Percentiles rank a stretch among this genome's conserved stretches.
phyloP scores from a whole-genome alignment of 805 yeast genomes.

The Zygosaccharomyces kombuchaensis region DNA sequence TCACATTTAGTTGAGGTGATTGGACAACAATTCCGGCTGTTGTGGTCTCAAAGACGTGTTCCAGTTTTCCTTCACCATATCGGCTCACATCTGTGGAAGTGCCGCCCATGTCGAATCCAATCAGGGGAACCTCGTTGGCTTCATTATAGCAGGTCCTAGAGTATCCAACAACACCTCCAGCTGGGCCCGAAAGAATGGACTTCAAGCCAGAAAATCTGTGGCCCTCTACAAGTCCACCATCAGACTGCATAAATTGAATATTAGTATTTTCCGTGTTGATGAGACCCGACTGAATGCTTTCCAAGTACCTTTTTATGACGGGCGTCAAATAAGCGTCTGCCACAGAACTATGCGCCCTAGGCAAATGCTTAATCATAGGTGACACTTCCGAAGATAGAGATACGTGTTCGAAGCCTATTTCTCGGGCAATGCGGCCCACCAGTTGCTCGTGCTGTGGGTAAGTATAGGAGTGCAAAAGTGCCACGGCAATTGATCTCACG shows the following conservation, averaged over 20 bases:
- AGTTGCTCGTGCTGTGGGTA: slow-evolving; percentile 62
- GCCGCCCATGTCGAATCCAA: slow-evolving; percentile 89
- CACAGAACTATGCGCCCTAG: slow-evolving; percentile 69
- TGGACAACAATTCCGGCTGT: slow-evolving; percentile 81
- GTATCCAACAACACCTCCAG: slow-evolving; percentile 95
- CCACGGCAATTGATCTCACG: slow-evolving; percentile 63
- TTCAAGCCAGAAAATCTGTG: slow-evolving; percentile 76
- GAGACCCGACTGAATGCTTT: slow-evolving; percentile 59
- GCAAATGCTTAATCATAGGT: slow-evolving; percentile 74
- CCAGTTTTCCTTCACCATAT: slow-evolving; percentile 60
- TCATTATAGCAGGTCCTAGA: slow-evolving; percentile 72
- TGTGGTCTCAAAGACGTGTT: slow-evolving; percentile 78
- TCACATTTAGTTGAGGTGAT: slow-evolving; percentile 77
- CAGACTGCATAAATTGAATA: slow-evolving; percentile 89
- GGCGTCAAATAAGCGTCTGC: slow-evolving; percentile 85
- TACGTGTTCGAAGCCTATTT: slow-evolving; percentile 62
- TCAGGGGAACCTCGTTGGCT: slow-evolving; percentile 50
- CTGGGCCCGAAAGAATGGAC: slow-evolving; percentile 92
- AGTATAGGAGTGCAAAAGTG: slow-evolving; percentile 68
- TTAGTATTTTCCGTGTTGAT: slow-evolving; percentile 41
- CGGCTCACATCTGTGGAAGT: slow-evolving; percentile 83
- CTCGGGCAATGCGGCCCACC: slow-evolving; percentile 56
- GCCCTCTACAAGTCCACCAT: slow-evolving; percentile 89
- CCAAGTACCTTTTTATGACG: slow-evolving; percentile 59
- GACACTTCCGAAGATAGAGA: slow-evolving; percentile 63